Conservation (phyloP, 116 monocot species). For the Phalaenopsis hybrid region DNA sequence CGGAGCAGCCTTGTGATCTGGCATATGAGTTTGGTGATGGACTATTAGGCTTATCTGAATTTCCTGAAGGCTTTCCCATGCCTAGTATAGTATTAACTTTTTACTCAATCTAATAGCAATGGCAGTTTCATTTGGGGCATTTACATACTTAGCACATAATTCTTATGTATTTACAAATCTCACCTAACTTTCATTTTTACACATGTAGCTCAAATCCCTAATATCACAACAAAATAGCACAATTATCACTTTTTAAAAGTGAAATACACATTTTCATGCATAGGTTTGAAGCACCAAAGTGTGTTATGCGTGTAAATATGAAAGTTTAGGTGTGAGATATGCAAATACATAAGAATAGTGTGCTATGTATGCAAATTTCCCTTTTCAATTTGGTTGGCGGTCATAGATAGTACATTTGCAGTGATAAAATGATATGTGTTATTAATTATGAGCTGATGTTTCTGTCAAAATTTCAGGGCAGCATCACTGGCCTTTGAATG, state of each 20-base stretch:
- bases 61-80: constrained; percentile 55
- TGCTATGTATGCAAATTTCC: too few relatives aligned
- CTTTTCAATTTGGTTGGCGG: neutral
- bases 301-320: too few relatives aligned
- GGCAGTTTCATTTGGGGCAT: neutral
- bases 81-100: constrained; percentile 31
- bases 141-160: too few relatives aligned
- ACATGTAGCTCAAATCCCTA: too few relatives aligned
- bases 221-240: too few relatives aligned
- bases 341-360: too few relatives aligned
- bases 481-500: constrained; percentile 57
- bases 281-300: too few relatives aligned
- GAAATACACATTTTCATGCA: too few relatives aligned
- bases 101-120: neutral
- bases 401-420: neutral
- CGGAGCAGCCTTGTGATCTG: constrained; percentile 80
- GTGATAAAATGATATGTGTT: neutral
- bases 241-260: too few relatives aligned
- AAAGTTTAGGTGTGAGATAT: too few relatives aligned
- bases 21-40: constrained; percentile 77
- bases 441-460: neutral
- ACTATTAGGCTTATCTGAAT: constrained; percentile 29
- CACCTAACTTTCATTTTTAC: too few relatives aligned
- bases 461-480: constrained; percentile 19
- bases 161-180: too few relatives aligned